Evolutionary conservation across 1,284 basidiomycete genomes (phyloP).

Genomic region (Termitomyces sp.): DNA sequence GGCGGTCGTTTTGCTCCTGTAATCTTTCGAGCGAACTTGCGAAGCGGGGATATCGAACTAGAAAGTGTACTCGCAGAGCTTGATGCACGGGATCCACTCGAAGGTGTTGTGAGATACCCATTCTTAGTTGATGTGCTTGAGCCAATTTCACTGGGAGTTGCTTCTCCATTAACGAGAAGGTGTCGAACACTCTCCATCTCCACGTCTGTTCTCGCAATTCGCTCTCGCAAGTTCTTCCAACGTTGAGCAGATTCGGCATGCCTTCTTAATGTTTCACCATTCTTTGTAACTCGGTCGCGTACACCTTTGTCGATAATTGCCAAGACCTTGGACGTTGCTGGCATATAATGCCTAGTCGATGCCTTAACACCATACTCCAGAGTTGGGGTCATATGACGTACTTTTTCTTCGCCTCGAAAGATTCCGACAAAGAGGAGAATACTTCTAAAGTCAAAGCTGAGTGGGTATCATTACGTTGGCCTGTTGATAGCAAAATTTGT

Average conservation of each 20-base stretch:
- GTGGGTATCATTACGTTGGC: conserved; percentile 47
- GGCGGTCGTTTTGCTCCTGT: conserved; percentile 41
- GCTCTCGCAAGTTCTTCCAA: conserved; percentile 75
- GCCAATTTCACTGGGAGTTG: conserved; percentile 56
- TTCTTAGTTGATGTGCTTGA: conserved; percentile 56
- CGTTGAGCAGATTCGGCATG: conserved; percentile 82
- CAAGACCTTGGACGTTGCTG: conserved; percentile 89
- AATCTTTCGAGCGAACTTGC: conserved; percentile 67
- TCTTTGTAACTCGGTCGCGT: conserved; percentile 85
- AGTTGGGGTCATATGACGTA: conserved; percentile 29
- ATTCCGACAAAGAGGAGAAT: conserved; percentile 60
- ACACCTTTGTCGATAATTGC: conserved; percentile 91
- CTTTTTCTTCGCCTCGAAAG: conserved; percentile 84
- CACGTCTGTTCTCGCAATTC: conserved; percentile 71
- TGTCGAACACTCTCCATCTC: conserved; percentile 76
- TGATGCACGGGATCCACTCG: conserved; percentile 41
- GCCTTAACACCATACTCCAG: conserved; percentile 12
- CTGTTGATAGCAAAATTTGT: conserved; percentile 37
- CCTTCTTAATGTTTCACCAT: conserved; percentile 86
- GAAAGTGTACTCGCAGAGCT: conserved; percentile 54
- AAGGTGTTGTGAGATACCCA: conserved; percentile 61
- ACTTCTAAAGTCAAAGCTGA: conserved; percentile 51
- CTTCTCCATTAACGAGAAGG: conserved; percentile 50
- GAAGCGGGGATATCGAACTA: conserved; percentile 70
- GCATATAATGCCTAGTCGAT: conserved; percentile 78